Base-by-base conservation (phyloP, 2,329 filamentous ascomycete genomes). In the Fusarium newnesense region DNA sequence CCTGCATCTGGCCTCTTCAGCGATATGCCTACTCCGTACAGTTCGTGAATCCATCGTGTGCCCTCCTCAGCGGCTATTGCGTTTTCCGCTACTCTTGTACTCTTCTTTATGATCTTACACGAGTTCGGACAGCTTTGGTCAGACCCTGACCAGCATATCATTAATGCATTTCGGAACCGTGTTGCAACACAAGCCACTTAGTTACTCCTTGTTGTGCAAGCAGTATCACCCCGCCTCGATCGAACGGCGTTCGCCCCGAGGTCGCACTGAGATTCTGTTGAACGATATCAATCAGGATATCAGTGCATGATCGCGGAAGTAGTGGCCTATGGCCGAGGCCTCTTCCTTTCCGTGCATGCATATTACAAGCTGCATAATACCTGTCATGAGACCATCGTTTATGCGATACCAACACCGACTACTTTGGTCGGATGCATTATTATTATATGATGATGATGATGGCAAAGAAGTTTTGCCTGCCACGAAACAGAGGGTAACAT, bases 1-100 rank as follows among this genome's bases (percentile, higher is more conserved):
- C 70, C 68, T 77, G 67, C 72, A 69, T 73, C 52, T 67, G 62
- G 53, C 50, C 46, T 59, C 52, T 60, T 56, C 57, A 66, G 36
- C 46, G 46, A 49, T 10, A 64, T 26, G 26, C 49, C 50, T 58
- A 30, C 24, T 30, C 28, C 28, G 28, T 32, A 16, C 30, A 64
- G 56, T 56, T 59, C 40, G 50, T 53, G 46, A 44, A 44, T 16
- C 44, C 39, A 47, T 42, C 50, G 53, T 47, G 24, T 21, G 24
- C n/a, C 21, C 30, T 26, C 36, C 46, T 54, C 28, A 34, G 57
- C 53, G 56, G 46, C 49, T 64, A 43, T 46, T 70, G 56, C 60
- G 50, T 39, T 52, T 52, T 39, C 60, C 52, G 64, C 60, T 56
- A 61, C 46, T 61, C 66, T 54, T 26, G 59, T 59, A 59, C 46